Percentiles rank a stretch among this genome's conserved stretches.
These are phyloP conservation scores for Hypocreales sp. DNA, from an alignment of 2,329 filamentous ascomycete species.

Conservation along the genomic window DNA sequence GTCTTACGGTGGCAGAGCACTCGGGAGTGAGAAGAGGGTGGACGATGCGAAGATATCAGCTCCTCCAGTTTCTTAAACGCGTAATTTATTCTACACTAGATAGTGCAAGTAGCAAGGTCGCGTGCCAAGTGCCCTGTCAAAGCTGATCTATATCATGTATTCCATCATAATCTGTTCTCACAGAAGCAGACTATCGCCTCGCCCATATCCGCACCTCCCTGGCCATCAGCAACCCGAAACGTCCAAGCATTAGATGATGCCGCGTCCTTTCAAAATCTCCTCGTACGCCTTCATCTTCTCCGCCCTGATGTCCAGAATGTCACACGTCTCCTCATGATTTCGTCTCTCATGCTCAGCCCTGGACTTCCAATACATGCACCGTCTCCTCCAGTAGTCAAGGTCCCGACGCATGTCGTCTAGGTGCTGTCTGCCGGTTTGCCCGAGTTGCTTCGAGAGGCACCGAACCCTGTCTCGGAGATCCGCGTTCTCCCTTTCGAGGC, in stretches of 20 bases:
- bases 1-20: no score
- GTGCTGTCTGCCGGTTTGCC: constrained; percentile 14
- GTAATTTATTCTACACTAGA: no score
- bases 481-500: constrained; percentile 19
- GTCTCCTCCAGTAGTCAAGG: constrained; percentile 18
- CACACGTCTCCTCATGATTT: constrained; percentile 12
- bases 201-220: no score
- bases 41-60: no score
- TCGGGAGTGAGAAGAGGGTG: no score
- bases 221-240: no score
- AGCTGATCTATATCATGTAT: no score
- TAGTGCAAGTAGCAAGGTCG: no score
- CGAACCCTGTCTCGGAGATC: constrained; percentile 17
- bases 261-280: constrained; percentile 16
- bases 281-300: constrained; percentile 18
- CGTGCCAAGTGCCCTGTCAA: no score
- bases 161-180: no score
- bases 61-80: no score
- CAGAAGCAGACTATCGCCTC: no score
- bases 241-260: constrained; percentile 15
- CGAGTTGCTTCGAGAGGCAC: constrained; percentile 17
- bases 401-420: constrained; percentile 16
- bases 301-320: constrained; percentile 13
- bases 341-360: constrained; percentile 12
- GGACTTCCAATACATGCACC: constrained; percentile 14